Evolutionary conservation across 805 yeast genomes (phyloP).

Genomic region (Candida namnaoensis): DNA sequence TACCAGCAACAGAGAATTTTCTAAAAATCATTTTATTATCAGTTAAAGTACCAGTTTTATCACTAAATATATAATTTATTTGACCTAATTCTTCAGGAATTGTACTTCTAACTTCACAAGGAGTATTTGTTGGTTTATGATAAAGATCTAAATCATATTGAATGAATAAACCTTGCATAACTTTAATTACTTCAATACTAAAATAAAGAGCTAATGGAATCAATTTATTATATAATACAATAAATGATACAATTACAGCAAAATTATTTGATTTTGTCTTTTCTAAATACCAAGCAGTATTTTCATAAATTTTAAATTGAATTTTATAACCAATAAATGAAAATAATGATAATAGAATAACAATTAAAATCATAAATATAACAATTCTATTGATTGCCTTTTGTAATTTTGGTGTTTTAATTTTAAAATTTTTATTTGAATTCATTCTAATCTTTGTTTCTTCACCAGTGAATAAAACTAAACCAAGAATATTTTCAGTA

Average conservation of each 20-base stretch:
- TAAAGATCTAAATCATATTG: slow-evolving; percentile 95
- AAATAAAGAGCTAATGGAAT: slow-evolving; percentile 93
- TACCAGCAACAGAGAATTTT: slow-evolving; percentile 80
- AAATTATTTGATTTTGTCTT: slow-evolving; percentile 75
- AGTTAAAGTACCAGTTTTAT: slow-evolving; percentile 95
- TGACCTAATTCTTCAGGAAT: slow-evolving; percentile 96
- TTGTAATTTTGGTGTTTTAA: slow-evolving; percentile 90
- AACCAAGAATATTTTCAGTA: slow-evolving; percentile 64
- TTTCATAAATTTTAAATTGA: slow-evolving; percentile 28
- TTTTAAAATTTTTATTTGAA: slow-evolving; percentile 80
- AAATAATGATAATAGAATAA: slow-evolving; percentile 63
- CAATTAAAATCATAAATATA: slow-evolving; percentile 79
- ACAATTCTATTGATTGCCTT: slow-evolving; percentile 76
- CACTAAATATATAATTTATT: slow-evolving; percentile 89
- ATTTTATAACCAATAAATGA: slow-evolving; percentile 75
- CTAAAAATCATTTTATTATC: slow-evolving; percentile 92
- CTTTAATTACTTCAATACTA: slow-evolving; percentile 92
- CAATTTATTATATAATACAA: slow-evolving; percentile 94
- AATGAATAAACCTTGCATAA: slow-evolving; percentile 71
- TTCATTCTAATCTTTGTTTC: slow-evolving; percentile 95
- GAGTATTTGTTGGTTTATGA: slow-evolving; percentile 73
- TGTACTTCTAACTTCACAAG: slow-evolving; percentile 91
- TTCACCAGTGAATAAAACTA: slow-evolving; percentile 90
- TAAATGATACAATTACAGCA: slow-evolving; percentile 88
- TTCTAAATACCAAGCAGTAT: slow-evolving; percentile 63